A percentile compares a stretch with the other conserved stretches of the same genome.
Conservation (phyloP, 176 grass and related monocot species). For the Oryza coarctata region DNA sequence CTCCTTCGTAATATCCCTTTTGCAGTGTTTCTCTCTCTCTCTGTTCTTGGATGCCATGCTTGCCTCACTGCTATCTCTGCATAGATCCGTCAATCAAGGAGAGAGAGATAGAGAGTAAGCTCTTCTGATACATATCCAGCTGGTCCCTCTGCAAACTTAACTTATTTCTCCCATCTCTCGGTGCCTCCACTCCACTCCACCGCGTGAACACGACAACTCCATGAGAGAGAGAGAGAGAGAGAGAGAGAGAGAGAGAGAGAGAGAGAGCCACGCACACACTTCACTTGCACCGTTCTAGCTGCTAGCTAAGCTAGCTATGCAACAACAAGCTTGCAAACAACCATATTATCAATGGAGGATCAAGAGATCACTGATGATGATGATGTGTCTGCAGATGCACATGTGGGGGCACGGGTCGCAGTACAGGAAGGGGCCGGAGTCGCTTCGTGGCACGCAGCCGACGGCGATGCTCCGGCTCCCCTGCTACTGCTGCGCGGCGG, state of each 20-base stretch:
- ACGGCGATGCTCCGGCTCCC: slow-evolving; percentile 87
- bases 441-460: slow-evolving; percentile 71
- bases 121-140: slow-evolving; percentile 10
- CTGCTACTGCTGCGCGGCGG: slow-evolving; percentile 90
- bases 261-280: no score
- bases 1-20: slow-evolving; percentile 39
- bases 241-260: no score
- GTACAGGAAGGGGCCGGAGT: slow-evolving; percentile 81
- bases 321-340: no score
- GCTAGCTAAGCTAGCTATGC: background rate
- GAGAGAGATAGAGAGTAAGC: no score
- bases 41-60: background rate
- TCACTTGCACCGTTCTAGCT: slow-evolving; percentile 35
- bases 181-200: background rate
- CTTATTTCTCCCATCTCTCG: slow-evolving; percentile 22
- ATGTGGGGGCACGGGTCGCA: slow-evolving; percentile 92
- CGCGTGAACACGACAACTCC: slow-evolving; percentile 26
- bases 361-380: no score
- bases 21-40: slow-evolving; percentile 5
- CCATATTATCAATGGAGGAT: no score
- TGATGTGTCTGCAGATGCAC: slow-evolving; percentile 49
- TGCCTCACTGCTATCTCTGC: background rate
- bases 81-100: slow-evolving; percentile 10
- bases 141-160: slow-evolving; percentile 21
- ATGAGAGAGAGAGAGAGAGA: no score